Evolutionary conservation across 148 eudicot species (phyloP), one percentile per base, ranked within the genome.

Genomic region (Rhododendron simsii): DNA sequence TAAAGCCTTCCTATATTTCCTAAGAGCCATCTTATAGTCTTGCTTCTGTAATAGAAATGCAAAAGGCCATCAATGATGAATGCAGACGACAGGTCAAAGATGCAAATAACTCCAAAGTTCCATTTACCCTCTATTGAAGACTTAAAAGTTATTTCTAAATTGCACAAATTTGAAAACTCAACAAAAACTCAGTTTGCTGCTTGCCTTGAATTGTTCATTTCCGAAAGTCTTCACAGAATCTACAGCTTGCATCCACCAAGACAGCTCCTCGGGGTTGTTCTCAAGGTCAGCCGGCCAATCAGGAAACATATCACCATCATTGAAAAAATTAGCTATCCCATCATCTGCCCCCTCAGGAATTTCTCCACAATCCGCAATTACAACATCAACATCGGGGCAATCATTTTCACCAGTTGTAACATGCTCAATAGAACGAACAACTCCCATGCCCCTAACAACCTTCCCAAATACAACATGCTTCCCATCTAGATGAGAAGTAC

Each of bases 401-500:
- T 95, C 91, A 82, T 84, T 86, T 6, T 87, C 92, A 26, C 85
- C 93, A 4, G 89, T 91, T 16, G 88, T 80, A 50, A 91, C 91
- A 90, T 96, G 99, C 87, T 96, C 99, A 20, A 94, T 85, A 6
- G 96, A 90, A 41, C 98, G 98, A 77, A 95, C 97, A 33, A 95
- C 93, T 44, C 98, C 98, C 97, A 96, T 94, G 51, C 99, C 99
- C 88, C 95, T 96, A 35, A 95, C 82, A 20, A 95, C 99, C 85
- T 90, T 95, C 71, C 97, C 99, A 89, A 96, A 96, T 48, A 96
- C 96, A n/a, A 96, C 99, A 90, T 96, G 95, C 84, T 96, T 95
- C 2, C 97, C 96, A 86, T 96, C 98, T 33, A 96, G 88, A 91
- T 93, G 96, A 47, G 97, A 89, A 55, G 97, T 93, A 45, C 95